Base-by-base conservation (phyloP, 2,329 filamentous ascomycete genomes). In the Thelonectria discophora region DNA sequence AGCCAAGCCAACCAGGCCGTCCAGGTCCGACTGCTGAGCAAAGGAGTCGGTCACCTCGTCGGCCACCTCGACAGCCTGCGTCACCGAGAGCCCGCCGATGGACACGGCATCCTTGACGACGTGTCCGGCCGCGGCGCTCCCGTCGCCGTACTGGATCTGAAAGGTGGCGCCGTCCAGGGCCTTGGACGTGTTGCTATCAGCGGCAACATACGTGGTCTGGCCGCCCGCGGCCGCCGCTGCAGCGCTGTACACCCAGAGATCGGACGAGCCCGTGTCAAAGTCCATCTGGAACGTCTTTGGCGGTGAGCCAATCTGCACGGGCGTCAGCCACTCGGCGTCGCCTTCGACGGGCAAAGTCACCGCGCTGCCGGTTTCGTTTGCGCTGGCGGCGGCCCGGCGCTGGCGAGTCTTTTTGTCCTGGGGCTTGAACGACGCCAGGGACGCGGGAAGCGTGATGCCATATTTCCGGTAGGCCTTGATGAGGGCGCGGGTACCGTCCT, bases 211-310 rank as follows among this genome's bases (percentile, higher is more conserved):
- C n/a, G 77, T 53, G 5, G 73, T 69, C 48, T 82, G 80, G 0
- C 78, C 78, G 15, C 73, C 72, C 11, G 78, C 70, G 27, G 78
- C 71, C 50, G 75, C 73, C 37, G 79, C 80, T 50, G 79, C 77
- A 24, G 80, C 77, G 56, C 78, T 80, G 66, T 82, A 82, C 1
- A 83, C 81, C 81, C 81, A 82, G 21, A 82, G 72, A 58, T 83
- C 80, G 11, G 79, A 78, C 2, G 79, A 82, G 1, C 80, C 80
- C 1, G 81, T 82, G 59, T 82, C 80, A 48, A 82, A 79, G 65
- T 81, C 76, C 50, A 82, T 68, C 37, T 78, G 75, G 49, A 82
- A 70, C 1, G 75, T 79, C 66, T 82, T 77, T 4, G 77, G 72
- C 9, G 80, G 80, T 6, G 78, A 79, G 13, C 80, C 80, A n/a